phyloP scores from a whole-genome alignment of 257 asterid genomes.

The Solanum tacnaense region DNA sequence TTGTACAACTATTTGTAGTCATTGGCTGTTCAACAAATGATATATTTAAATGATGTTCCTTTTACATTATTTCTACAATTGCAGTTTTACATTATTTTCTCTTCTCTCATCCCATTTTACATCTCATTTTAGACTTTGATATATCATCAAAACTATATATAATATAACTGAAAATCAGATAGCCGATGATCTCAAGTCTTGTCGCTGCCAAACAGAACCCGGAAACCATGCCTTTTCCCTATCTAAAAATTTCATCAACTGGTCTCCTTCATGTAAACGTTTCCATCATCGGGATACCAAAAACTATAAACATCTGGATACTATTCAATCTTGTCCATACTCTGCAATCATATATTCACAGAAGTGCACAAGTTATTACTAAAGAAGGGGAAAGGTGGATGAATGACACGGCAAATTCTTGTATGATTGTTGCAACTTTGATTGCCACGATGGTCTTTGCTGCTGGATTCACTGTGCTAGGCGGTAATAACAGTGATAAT shows the following conservation, averaged over 20 bases:
- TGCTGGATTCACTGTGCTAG: conserved; percentile 21
- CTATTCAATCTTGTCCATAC: neutral
- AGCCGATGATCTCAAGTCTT: no score
- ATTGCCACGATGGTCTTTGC: conserved; percentile 28
- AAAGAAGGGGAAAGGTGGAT: conserved; percentile 27
- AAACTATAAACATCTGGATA: neutral
- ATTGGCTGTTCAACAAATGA: neutral
- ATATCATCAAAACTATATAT: neutral
- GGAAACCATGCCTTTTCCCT: no score
- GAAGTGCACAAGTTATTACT: conserved; percentile 7
- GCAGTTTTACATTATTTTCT: neutral
- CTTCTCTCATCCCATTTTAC: neutral
- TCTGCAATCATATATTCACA: conserved; percentile 1
- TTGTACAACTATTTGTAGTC: neutral
- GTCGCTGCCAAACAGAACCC: no score
- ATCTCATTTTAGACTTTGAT: neutral
- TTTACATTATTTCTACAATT: neutral
- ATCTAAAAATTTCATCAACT: no score
- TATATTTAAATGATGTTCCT: neutral
- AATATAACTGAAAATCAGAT: no score
- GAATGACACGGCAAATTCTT: conserved; percentile 24
- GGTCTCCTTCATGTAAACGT: neutral
- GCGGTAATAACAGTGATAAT: conserved; percentile 9
- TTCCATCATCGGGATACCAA: neutral
- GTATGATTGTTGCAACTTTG: conserved; percentile 24